These are phyloP conservation scores for Byssothecium circinans DNA, from an alignment of 2,329 filamentous ascomycete species.

Conservation along the genomic window DNA sequence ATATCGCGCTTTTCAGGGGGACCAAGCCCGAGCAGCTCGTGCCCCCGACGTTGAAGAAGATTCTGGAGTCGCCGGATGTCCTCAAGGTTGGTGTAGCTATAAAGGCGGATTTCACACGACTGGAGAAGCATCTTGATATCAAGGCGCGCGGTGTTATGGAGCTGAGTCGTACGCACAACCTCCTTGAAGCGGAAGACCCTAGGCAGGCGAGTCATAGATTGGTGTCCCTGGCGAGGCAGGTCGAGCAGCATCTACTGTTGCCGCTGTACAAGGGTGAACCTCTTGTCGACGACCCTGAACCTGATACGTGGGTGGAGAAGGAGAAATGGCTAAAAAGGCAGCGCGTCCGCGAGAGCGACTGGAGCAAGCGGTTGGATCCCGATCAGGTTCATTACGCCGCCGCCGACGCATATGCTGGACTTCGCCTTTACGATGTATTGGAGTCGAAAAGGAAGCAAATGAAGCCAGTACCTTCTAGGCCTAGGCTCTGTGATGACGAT, in stretches of 20 bases:
- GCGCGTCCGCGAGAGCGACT: slow-evolving; percentile 71
- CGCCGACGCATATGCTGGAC: slow-evolving; percentile 80
- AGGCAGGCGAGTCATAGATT: slow-evolving; percentile 53
- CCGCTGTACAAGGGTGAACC: slow-evolving; percentile 76
- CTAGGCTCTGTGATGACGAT: slow-evolving; percentile 67
- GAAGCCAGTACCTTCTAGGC: slow-evolving; percentile 69
- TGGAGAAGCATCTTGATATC: slow-evolving; percentile 64
- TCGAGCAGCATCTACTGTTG: slow-evolving; percentile 69
- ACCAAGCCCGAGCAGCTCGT: slow-evolving; percentile 58
- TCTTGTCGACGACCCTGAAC: slow-evolving; percentile 17
- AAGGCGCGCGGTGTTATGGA: slow-evolving; percentile 72
- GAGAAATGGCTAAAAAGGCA: neutral
- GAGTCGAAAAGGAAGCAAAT: slow-evolving; percentile 69
- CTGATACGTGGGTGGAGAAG: neutral
- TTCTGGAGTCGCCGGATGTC: slow-evolving; percentile 71
- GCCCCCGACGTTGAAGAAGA: slow-evolving; percentile 66
- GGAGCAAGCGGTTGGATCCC: slow-evolving; percentile 63
- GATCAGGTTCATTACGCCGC: slow-evolving; percentile 74
- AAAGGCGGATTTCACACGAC: slow-evolving; percentile 62
- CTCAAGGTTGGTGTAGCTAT: slow-evolving; percentile 79
- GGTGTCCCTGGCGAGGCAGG: slow-evolving; percentile 71
- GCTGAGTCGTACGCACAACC: slow-evolving; percentile 77
- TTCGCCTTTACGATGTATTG: slow-evolving; percentile 73
- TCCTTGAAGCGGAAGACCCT: slow-evolving; percentile 60
- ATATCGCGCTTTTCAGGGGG: slow-evolving; percentile 60